Evolutionary conservation across 495 filamentous ascomycete species (phyloP), one percentile per base, ranked within the genome.

Genomic region (Diplogelasinospora grovesii): DNA sequence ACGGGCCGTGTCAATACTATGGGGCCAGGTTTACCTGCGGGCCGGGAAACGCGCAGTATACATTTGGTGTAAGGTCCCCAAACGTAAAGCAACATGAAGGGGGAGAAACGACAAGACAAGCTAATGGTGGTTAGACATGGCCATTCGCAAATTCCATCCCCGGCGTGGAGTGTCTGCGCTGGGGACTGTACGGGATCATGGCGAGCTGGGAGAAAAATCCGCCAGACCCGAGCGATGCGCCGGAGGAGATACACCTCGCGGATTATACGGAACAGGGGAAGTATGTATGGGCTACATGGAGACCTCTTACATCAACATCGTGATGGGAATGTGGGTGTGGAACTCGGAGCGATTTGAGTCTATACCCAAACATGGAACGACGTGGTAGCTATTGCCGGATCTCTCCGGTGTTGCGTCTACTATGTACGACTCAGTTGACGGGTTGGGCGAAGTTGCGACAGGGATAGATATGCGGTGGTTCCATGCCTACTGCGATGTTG

Each of bases 201-300:
- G 45, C 41, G 3, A 54, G 32, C 19, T 20, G 8, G 6, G 36
- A 10, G 2, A 26, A 26, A 1, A 39, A 34, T n/a, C 50, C 54
- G 14, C 47, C 51, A 0, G 19, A 8, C 4, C 4, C 11, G 16
- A 33, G 34, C 9, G 50, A 48, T 16, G 20, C 29, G 8, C 46
- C 50, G 2, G 18, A 39, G 33, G 41, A 36, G 1, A 37, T 57
- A 15, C 44, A 40, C 13, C 33, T 54, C 3, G 26, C 31, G 2
- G 33, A 33, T 7, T 54, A 48, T 16, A 39, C 1, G 1, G 54
- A 57, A 21, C 14, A 16, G 5, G 47, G 45, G 4, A 48, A 54
- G 24, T 46, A 45, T 14, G 48, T 57, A 11, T 57, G 54, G 54
- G 35, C 54, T 30, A 49, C 50, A 3, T 57, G 53, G 49, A 31